Percentiles rank a stretch among this genome's conserved stretches.
phyloP scores from a whole-genome alignment of 1,139 yeast genomes.

The Suhomyces kunorum region DNA sequence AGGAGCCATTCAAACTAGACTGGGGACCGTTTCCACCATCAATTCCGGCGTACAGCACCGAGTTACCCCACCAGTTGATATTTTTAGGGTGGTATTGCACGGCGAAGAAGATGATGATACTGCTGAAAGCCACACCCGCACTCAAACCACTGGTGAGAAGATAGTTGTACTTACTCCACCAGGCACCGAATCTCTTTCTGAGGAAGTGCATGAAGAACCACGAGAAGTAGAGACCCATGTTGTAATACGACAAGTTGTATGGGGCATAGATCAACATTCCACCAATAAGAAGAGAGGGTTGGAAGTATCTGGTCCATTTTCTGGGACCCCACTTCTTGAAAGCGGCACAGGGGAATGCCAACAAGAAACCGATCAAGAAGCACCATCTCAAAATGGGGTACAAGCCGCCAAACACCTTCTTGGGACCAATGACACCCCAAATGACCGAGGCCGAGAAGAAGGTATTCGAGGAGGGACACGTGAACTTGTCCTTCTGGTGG shows the following conservation, averaged over 20 bases:
- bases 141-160: slow-evolving; percentile 21
- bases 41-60: slow-evolving; percentile 16
- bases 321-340: slow-evolving; percentile 26
- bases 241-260: slow-evolving; percentile 23
- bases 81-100: slow-evolving; percentile 22
- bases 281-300: slow-evolving; percentile 23
- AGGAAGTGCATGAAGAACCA: slow-evolving; percentile 21
- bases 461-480: slow-evolving; percentile 50
- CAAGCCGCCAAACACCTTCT: slow-evolving; percentile 46
- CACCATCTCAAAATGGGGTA: slow-evolving; percentile 53
- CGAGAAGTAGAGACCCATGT: slow-evolving; percentile 20
- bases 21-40: slow-evolving; percentile 14
- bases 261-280: slow-evolving; percentile 21
- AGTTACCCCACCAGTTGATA: slow-evolving; percentile 25
- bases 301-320: slow-evolving; percentile 17
- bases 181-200: slow-evolving; percentile 18
- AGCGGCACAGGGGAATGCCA: slow-evolving; percentile 34
- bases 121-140: slow-evolving; percentile 25
- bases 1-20: slow-evolving; percentile 15
- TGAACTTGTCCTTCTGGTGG: slow-evolving; percentile 41
- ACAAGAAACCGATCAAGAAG: slow-evolving; percentile 52
- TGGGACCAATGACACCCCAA: slow-evolving; percentile 70
- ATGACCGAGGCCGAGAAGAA: slow-evolving; percentile 59
- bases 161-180: slow-evolving; percentile 25
- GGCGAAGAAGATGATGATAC: slow-evolving; percentile 24